Conservation (phyloP, 2,329 filamentous ascomycete species). For the Neocatenulostroma microsporum region DNA sequence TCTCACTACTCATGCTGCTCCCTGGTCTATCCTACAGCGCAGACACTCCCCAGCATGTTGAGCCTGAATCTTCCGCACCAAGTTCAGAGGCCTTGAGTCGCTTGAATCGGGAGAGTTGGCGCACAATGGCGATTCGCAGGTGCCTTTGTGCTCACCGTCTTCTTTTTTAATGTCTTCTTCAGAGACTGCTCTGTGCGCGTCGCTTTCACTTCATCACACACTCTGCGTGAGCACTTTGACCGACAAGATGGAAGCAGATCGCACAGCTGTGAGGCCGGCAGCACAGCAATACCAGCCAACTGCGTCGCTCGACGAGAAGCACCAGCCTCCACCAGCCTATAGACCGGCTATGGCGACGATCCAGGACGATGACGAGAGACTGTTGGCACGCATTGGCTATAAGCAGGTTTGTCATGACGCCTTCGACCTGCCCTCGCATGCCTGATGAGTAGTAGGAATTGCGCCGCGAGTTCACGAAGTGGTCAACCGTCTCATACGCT, state of each 20-base stretch:
- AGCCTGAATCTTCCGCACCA: constrained; percentile 4
- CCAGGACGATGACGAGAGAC: constrained; percentile 49
- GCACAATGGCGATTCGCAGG: too few relatives aligned
- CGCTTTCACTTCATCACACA: neutral
- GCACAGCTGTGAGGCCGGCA: neutral
- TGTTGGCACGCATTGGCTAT: constrained; percentile 56
- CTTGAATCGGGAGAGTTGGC: too few relatives aligned
- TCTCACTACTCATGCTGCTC: constrained; percentile 5
- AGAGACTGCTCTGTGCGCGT: too few relatives aligned
- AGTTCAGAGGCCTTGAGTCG: too few relatives aligned
- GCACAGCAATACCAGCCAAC: neutral
- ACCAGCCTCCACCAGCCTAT: neutral
- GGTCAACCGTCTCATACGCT: constrained; percentile 59
- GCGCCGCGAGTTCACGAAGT: constrained; percentile 56
- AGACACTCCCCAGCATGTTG: too few relatives aligned
- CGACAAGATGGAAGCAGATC: constrained; percentile 5
- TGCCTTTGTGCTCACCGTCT: too few relatives aligned
- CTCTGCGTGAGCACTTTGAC: neutral
- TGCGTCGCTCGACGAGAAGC: constrained; percentile 1
- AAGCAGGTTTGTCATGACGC: constrained; percentile 43
- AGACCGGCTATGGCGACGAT: constrained; percentile 15
- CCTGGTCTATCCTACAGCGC: constrained; percentile 2
- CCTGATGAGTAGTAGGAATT: constrained; percentile 42
- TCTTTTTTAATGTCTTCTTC: too few relatives aligned
- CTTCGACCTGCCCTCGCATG: constrained; percentile 15